Evolutionary conservation across 352 stramenopile genomes (phyloP).

Genomic region (Phytophthora constricta): DNA sequence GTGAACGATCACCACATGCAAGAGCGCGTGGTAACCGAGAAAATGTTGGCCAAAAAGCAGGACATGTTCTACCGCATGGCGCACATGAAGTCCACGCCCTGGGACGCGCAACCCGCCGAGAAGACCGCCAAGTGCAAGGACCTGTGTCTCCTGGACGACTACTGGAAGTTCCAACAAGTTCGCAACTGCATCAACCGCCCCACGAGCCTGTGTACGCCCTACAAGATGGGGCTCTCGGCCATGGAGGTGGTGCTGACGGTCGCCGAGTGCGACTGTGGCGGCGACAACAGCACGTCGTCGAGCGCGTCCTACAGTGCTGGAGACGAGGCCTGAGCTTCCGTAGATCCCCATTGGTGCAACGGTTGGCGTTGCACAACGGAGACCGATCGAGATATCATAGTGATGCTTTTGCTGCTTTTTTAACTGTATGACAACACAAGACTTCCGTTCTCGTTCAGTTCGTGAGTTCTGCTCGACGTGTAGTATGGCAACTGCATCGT

Average conservation of each 20-base stretch:
- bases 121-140: constrained; percentile 68
- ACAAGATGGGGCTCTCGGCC: constrained; percentile 52
- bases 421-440: constrained; percentile 1
- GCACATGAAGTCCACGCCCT: constrained; percentile 72
- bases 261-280: constrained; percentile 59
- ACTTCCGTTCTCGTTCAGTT: no score
- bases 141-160: constrained; percentile 59
- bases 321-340: neutral
- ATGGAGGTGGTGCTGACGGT: constrained; percentile 62
- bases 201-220: constrained; percentile 64
- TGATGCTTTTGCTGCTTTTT: no score
- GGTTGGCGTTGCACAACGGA: neutral
- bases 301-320: constrained; percentile 7
- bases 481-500: neutral
- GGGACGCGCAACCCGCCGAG: constrained; percentile 53
- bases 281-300: constrained; percentile 33
- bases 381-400: no score
- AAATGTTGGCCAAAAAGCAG: constrained; percentile 40
- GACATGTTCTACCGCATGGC: constrained; percentile 51
- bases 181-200: constrained; percentile 67
- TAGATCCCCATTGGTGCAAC: no score
- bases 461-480: no score
- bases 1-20: constrained; percentile 22
- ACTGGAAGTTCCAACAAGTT: constrained; percentile 62
- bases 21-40: constrained; percentile 30